Conservation (phyloP, 805 yeast genomes). For the Yarrowia phangngaensis region DNA sequence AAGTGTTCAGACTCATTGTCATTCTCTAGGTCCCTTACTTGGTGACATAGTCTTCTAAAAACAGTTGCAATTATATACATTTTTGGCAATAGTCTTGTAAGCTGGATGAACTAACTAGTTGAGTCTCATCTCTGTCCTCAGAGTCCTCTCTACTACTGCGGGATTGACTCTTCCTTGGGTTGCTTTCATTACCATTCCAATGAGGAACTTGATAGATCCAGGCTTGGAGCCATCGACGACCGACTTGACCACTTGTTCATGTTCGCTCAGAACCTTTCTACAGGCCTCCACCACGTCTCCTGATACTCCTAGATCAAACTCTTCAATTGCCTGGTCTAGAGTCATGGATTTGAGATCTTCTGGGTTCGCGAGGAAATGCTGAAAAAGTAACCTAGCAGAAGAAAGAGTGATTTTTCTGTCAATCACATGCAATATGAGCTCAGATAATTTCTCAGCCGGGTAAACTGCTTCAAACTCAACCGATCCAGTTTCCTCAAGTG, state of each 20-base stretch:
- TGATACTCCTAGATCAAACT: conserved; percentile 41
- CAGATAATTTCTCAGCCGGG: conserved; percentile 48
- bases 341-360: conserved; percentile 38
- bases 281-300: conserved; percentile 44
- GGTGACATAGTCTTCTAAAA: too few relatives aligned
- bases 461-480: conserved; percentile 38
- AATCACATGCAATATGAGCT: conserved; percentile 52
- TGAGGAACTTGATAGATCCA: conserved; percentile 65
- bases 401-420: conserved; percentile 52
- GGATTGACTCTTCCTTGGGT: conserved; percentile 61
- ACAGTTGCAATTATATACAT: too few relatives aligned
- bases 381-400: conserved; percentile 62
- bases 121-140: conserved; percentile 14
- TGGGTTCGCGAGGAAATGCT: conserved; percentile 55
- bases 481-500: conserved; percentile 50
- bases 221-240: conserved; percentile 55
- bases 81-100: too few relatives aligned
- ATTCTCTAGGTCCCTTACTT: too few relatives aligned
- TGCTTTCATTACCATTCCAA: conserved; percentile 80
- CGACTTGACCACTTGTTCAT: conserved; percentile 55
- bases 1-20: too few relatives aligned
- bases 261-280: conserved; percentile 43
- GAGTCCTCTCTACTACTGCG: conserved; percentile 26
- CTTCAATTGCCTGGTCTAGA: conserved; percentile 49
- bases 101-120: too few relatives aligned